phyloP scores from a whole-genome alignment of 75 land plant genomes.

The Selaginella tamariscina region DNA sequence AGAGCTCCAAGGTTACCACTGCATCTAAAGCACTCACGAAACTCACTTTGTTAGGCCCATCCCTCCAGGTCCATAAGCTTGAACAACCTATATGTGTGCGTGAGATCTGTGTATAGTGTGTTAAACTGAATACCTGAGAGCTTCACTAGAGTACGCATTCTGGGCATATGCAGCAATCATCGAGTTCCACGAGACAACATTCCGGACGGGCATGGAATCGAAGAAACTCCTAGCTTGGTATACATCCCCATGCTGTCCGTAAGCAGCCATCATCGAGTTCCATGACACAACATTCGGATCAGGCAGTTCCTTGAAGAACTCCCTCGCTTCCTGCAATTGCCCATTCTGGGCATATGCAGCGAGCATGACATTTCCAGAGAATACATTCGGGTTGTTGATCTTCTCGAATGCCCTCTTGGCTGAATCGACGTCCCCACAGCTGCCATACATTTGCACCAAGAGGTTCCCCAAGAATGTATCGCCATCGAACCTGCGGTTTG shows the following conservation, averaged over 20 bases:
- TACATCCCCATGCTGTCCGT: neutral
- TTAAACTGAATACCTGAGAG: too few relatives aligned
- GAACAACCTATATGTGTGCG: too few relatives aligned
- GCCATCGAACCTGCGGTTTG: neutral
- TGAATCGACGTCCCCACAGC: neutral
- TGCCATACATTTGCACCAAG: neutral
- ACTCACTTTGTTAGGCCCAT: neutral
- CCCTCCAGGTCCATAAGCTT: neutral
- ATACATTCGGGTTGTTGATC: neutral
- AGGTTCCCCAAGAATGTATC: neutral
- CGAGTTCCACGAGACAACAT: neutral
- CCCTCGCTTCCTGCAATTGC: neutral
- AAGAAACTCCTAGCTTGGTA: neutral
- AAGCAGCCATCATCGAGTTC: neutral
- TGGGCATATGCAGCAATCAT: neutral
- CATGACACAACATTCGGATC: neutral
- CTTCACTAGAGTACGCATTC: neutral
- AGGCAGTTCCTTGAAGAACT: neutral
- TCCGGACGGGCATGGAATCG: neutral
- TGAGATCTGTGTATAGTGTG: too few relatives aligned
- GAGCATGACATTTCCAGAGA: neutral
- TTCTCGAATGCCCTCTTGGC: neutral
- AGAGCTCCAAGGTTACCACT: neutral
- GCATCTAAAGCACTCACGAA: neutral
- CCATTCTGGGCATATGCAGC: neutral